Evolutionary conservation across 2,329 filamentous ascomycete genomes (phyloP).

Genomic region (Penicillium psychrosexuale): DNA sequence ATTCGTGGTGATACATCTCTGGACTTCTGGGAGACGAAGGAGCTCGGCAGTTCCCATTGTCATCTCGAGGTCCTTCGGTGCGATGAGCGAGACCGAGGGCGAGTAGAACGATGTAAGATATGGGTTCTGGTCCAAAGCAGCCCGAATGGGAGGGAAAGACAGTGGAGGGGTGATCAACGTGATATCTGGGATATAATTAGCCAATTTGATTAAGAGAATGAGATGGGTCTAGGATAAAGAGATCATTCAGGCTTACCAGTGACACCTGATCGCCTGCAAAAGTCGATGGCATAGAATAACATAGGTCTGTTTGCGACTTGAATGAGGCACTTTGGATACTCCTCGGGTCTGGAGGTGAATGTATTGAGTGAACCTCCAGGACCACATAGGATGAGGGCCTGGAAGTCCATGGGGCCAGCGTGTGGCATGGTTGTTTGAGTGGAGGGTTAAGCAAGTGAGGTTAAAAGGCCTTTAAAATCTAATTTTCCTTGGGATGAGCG

Average conservation of each 20-base stretch:
- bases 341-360: conserved; percentile 48
- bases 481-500: not conserved
- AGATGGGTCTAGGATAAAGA: not conserved
- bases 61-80: conserved; percentile 70
- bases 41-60: conserved; percentile 87
- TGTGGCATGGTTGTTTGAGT: not conserved
- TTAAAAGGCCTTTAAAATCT: not conserved
- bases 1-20: conserved; percentile 69
- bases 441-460: too few species aligned
- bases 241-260: conserved; percentile 35
- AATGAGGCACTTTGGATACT: conserved; percentile 48
- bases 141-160: not conserved
- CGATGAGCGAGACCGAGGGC: conserved; percentile 62
- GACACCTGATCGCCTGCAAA: conserved; percentile 48
- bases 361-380: conserved; percentile 49
- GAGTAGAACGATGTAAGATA: not conserved
- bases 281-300: conserved; percentile 50
- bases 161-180: conserved; percentile 1
- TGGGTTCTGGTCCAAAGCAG: not conserved
- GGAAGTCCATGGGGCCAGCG: conserved; percentile 42
- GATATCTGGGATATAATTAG: not conserved
- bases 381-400: conserved; percentile 49
- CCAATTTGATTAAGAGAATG: too few species aligned
- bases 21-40: conserved; percentile 75
- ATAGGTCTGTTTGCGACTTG: conserved; percentile 49